These are phyloP conservation scores for Musa acuminata DNA, from an alignment of 176 grass and related monocot species.

Conservation along the genomic window DNA sequence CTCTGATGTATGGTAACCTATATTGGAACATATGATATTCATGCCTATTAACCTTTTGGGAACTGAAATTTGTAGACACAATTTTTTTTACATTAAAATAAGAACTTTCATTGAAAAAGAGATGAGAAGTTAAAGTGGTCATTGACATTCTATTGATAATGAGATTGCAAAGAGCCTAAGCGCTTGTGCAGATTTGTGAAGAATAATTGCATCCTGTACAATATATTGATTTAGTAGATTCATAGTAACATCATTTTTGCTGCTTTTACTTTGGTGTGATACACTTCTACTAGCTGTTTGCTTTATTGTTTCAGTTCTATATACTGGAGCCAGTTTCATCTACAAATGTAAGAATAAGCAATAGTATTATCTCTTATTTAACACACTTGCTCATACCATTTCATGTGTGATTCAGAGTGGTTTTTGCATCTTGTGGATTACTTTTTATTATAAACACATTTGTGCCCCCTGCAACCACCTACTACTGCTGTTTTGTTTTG, in stretches of 20 bases:
- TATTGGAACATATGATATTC: neutral
- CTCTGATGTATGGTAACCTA: neutral
- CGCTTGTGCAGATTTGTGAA: too few species aligned
- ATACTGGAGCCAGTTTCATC: too few species aligned
- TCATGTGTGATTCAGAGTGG: neutral
- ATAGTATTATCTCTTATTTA: neutral
- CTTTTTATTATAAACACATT: neutral
- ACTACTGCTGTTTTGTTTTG: constrained; percentile 7
- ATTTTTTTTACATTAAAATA: neutral
- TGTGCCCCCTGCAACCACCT: neutral
- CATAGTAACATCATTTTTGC: too few species aligned
- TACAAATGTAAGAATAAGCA: too few species aligned
- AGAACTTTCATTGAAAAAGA: neutral
- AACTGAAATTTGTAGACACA: neutral
- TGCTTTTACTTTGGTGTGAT: too few species aligned
- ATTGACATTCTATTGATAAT: too few species aligned
- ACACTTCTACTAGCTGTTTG: too few species aligned
- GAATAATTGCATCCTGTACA: too few species aligned
- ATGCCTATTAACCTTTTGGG: neutral
- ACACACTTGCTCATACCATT: neutral
- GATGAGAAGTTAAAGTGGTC: neutral
- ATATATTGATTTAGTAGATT: too few species aligned
- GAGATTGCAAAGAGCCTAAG: too few species aligned
- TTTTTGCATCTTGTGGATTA: neutral
- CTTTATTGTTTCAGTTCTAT: too few species aligned